phyloP scores from a whole-genome alignment of 2,329 filamentous ascomycete genomes.

The Alternaria alternata region DNA sequence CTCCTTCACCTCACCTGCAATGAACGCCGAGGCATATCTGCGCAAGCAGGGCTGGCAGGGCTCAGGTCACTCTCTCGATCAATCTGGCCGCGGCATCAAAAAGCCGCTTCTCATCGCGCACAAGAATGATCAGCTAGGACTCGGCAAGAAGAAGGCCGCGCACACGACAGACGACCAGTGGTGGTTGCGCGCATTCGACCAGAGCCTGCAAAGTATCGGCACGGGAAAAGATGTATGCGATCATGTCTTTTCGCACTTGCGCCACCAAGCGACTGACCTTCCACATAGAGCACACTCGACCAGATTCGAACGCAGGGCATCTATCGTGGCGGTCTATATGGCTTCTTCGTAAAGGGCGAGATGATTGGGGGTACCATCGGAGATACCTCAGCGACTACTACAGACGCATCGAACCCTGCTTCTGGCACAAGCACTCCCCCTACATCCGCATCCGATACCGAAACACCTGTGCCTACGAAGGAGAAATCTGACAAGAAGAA shows the following conservation, averaged over 20 bases:
- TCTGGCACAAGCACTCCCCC: constrained; percentile 38
- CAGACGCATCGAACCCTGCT: constrained; percentile 26
- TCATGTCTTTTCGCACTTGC: background rate
- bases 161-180: constrained; percentile 77
- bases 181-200: constrained; percentile 96
- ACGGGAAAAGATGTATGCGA: constrained; percentile 38
- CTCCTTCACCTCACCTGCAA: constrained; percentile 49
- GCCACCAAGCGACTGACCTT: constrained; percentile 31
- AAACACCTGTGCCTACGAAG: constrained; percentile 17
- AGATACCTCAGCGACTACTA: constrained; percentile 30
- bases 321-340: constrained; percentile 71
- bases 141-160: constrained; percentile 74
- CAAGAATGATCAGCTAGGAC: constrained; percentile 80
- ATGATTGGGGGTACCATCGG: constrained; percentile 74
- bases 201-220: constrained; percentile 75
- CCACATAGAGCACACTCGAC: constrained; percentile 63
- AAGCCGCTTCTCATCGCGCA: constrained; percentile 84
- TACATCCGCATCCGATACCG: constrained; percentile 38
- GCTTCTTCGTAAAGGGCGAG: constrained; percentile 84
- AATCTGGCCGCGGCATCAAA: constrained; percentile 76
- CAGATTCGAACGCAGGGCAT: constrained; percentile 57
- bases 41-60: constrained; percentile 90
- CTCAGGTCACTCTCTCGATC: constrained; percentile 85
- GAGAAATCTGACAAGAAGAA: constrained; percentile 23
- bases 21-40: constrained; percentile 87